Percentiles rank a stretch among this genome's conserved stretches.
Evolutionary conservation across 768 basidiomycete species (phyloP).

Genomic region (Hygrocybe punicea): DNA sequence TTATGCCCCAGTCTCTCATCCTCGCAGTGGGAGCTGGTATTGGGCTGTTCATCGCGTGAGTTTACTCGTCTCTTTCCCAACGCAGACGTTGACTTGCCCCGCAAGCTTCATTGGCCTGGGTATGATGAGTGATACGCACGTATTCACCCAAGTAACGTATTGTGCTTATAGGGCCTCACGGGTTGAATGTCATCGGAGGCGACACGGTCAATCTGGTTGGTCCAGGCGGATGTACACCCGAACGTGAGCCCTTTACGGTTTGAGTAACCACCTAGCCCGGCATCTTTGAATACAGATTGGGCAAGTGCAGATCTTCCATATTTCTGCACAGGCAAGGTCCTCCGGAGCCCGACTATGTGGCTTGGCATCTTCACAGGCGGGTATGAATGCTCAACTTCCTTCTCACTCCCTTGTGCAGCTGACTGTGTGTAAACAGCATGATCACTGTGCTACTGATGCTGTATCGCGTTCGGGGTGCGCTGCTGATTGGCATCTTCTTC

Average conservation of each 20-base stretch:
- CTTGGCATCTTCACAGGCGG: slow-evolving; percentile 84
- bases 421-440: slow-evolving; percentile 41
- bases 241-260: slow-evolving; percentile 34
- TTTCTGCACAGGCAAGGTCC: slow-evolving; percentile 61
- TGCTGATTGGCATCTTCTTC: slow-evolving; percentile 78
- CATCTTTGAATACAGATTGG: slow-evolving; percentile 38
- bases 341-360: slow-evolving; percentile 80
- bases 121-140: slow-evolving; percentile 26
- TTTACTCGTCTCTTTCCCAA: slow-evolving; percentile 16
- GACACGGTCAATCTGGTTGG: slow-evolving; percentile 66
- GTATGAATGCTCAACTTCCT: slow-evolving; percentile 35
- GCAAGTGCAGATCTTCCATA: slow-evolving; percentile 42
- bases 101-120: slow-evolving; percentile 71
- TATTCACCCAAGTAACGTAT: background rate
- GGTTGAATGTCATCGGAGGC: slow-evolving; percentile 75
- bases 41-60: slow-evolving; percentile 81
- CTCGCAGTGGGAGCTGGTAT: slow-evolving; percentile 85
- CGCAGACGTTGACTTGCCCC: slow-evolving; percentile 3
- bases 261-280: background rate
- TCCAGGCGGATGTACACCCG: slow-evolving; percentile 67
- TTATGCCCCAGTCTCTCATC: slow-evolving; percentile 85
- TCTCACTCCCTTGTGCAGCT: background rate
- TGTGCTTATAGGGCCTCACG: slow-evolving; percentile 50
- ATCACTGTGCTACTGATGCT: slow-evolving; percentile 78
- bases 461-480: slow-evolving; percentile 80